Base-by-base conservation (phyloP, 768 basidiomycete genomes). In the Holtermannia corniformis region DNA sequence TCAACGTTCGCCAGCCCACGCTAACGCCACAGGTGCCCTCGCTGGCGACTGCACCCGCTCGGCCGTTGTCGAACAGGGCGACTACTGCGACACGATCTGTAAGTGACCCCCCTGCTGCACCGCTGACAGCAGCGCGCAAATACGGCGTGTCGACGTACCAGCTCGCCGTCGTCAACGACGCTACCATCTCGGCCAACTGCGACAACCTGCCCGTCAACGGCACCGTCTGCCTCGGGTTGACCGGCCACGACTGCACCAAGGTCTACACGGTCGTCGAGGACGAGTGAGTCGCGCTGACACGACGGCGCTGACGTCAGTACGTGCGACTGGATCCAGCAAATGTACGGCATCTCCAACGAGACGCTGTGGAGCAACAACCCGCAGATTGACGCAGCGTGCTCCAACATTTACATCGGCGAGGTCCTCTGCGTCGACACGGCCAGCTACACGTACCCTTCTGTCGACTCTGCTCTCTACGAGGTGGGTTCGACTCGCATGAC, bases 331-430 rank as follows among this genome's bases (percentile, higher is more conserved):
- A 74, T 88, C 50, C 51, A 76, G 24, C 16, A 44, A 23, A 58
- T 48, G 1, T 60, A 72, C 60, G 70, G 74, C 28, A 62, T 84
- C 70, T 79, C 82, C 75, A 51, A 60, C 22, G 79, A 80, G 32
- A 75, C 81, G 3, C 75, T 89, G 25, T 75, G 68, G 65, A 14
- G 58, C 54, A 87, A 87, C 79, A 89, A 89, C 79, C 86, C 85
- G 19, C 82, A 86, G 70, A 76, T 87, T 81, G 71, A 72, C 60
- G 51, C 46, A 5, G 47, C 41, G 7, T 74, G 73, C 63, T 57
- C 59, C 59, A 87, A 87, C 75, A 75, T 88, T 68, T 86, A 86
- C 72, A 64, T 83, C 52, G 85, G 82, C 64, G 83, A 87, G 80
- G 86, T 86, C 47, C 51, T 86, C 41, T 85, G 84, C 57, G 75